Evolutionary conservation across 805 yeast genomes (phyloP).

Genomic region (Kazachstania bromeliacearum): DNA sequence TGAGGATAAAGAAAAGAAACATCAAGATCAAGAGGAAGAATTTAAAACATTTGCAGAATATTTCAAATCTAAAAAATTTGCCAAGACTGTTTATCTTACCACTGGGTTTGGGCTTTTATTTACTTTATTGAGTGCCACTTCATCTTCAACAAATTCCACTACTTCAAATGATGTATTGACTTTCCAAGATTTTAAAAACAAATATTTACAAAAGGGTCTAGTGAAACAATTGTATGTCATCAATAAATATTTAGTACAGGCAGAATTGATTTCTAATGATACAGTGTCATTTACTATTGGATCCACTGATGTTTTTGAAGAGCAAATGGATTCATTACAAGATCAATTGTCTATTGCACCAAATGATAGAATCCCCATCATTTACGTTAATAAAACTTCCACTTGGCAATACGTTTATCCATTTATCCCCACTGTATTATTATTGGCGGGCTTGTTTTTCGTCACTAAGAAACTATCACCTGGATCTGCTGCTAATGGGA

Average conservation of each 20-base stretch:
- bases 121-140: slow-evolving; percentile 24
- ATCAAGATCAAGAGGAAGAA: slow-evolving; percentile 12
- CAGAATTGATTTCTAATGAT: slow-evolving; percentile 44
- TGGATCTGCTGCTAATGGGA: slow-evolving; percentile 38
- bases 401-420: slow-evolving; percentile 55
- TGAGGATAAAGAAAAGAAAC: slow-evolving; percentile 6
- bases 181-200: slow-evolving; percentile 79
- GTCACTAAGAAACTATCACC: slow-evolving; percentile 35
- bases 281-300: slow-evolving; percentile 76
- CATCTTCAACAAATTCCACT: slow-evolving; percentile 7
- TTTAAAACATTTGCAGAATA: slow-evolving; percentile 29
- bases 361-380: slow-evolving; percentile 66
- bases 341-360: slow-evolving; percentile 58
- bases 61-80: slow-evolving; percentile 36
- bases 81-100: slow-evolving; percentile 32
- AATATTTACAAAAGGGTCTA: slow-evolving; percentile 65
- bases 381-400: slow-evolving; percentile 61
- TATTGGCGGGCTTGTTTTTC: slow-evolving; percentile 63
- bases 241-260: slow-evolving; percentile 64
- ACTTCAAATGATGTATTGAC: slow-evolving; percentile 32
- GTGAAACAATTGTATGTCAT: slow-evolving; percentile 68
- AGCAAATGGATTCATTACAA: slow-evolving; percentile 66
- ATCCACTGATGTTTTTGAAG: slow-evolving; percentile 76
- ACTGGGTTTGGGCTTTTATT: slow-evolving; percentile 33
- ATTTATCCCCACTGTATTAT: slow-evolving; percentile 68